Evolutionary conservation across 345 rosid genomes (phyloP), one percentile per base, ranked within the genome.

Genomic region (Arabis hirsuta): DNA sequence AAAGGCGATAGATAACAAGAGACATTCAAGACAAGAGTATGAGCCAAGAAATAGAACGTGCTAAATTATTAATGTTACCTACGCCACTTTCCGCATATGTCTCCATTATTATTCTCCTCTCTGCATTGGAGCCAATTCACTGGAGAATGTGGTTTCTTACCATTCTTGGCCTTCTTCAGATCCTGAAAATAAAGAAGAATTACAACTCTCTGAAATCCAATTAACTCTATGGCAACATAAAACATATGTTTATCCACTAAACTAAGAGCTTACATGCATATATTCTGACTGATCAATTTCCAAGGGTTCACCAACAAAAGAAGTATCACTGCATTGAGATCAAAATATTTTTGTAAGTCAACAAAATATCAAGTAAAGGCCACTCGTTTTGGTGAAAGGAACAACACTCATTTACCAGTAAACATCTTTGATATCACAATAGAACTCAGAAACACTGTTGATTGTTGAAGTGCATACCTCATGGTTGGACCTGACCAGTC

Each of bases 31-130:
- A 24, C 27, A 32, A 65, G 61, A 67, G 58, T 36, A 72, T 46
- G 55, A 59, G 57, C 39, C 48, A 48, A 63, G 41, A 51, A n/a
- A 57, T 50, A 29, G 53, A 69, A 56, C 57, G 32, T 55, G n/a
- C 43, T 62, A 12, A 71, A 53, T 34, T 22, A 29, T 41, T 65
- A 58, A 69, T 12, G 62, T 79, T 84, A 92, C 98, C 99, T 90
- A 76, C 96, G 96, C 99, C 99, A 92, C 79, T 96, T 96, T 69
- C 99, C 99, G 74, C 99, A 92, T 66, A 85, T 69, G 71, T 80
- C 78, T 79, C 84, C 89, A 64, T 77, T 77, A 12, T 11, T 57
- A 66, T 71, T 81, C 64, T 77, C 87, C 74, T 79, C 83, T 79
- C 79, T 83, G 73, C 99, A 96, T 43, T 90, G 98, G 66, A 96